These are phyloP conservation scores for Fusarium mangiferae DNA, from an alignment of 2,329 filamentous ascomycete genomes.

Conservation along the genomic window DNA sequence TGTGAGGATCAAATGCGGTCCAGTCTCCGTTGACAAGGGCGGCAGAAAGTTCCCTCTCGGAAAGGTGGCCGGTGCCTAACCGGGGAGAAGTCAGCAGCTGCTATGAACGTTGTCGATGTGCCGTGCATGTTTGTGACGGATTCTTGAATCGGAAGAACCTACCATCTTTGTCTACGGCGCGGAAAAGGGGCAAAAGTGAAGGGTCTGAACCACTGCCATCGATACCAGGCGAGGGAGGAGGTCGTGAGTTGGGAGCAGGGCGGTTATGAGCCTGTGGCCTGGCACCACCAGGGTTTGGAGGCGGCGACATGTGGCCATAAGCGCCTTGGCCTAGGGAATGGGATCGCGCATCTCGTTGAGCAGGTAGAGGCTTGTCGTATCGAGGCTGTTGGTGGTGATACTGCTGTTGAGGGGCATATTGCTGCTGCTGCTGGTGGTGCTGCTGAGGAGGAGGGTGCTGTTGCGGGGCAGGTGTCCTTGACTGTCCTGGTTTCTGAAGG, in stretches of 20 bases:
- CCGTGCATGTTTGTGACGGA: background rate
- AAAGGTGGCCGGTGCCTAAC: slow-evolving; percentile 80
- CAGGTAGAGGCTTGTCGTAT: slow-evolving; percentile 62
- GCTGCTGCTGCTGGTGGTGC: slow-evolving; percentile 31
- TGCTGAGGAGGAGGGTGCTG: slow-evolving; percentile 49
- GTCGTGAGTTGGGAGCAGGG: slow-evolving; percentile 67
- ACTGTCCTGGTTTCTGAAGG: slow-evolving; percentile 52
- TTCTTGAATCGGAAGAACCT: slow-evolving; percentile 43
- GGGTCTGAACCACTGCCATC: slow-evolving; percentile 57
- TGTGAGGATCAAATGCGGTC: slow-evolving; percentile 91
- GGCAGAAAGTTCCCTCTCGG: slow-evolving; percentile 85
- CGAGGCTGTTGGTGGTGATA: slow-evolving; percentile 47
- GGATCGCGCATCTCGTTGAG: slow-evolving; percentile 43
- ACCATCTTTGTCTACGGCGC: slow-evolving; percentile 89
- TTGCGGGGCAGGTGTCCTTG: slow-evolving; percentile 42
- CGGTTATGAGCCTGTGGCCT: slow-evolving; percentile 59
- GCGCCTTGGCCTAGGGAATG: slow-evolving; percentile 42
- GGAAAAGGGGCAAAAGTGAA: slow-evolving; percentile 83
- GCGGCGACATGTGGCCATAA: slow-evolving; percentile 63
- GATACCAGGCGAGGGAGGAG: slow-evolving; percentile 72
- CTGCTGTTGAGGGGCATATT: slow-evolving; percentile 23
- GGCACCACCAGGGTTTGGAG: slow-evolving; percentile 56
- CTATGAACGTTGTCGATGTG: background rate
- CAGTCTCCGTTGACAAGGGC: slow-evolving; percentile 97
- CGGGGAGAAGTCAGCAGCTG: slow-evolving; percentile 9